These are phyloP conservation scores for Colletotrichum aenigma DNA, from an alignment of 2,329 filamentous ascomycete species.

Conservation along the genomic window DNA sequence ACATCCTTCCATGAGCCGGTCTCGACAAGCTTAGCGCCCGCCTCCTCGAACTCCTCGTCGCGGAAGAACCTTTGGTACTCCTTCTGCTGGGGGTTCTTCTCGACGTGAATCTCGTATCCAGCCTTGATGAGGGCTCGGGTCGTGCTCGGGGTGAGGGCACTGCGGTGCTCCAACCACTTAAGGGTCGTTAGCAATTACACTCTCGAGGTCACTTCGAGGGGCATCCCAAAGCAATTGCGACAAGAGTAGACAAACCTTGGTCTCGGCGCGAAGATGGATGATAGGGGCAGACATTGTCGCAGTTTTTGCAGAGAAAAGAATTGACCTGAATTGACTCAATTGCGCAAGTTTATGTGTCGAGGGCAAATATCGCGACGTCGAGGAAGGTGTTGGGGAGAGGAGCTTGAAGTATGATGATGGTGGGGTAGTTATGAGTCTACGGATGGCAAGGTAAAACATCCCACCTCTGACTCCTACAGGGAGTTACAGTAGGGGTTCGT, in stretches of 20 bases:
- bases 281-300: conserved; percentile 24
- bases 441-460: conserved; percentile 1
- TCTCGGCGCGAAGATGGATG: conserved; percentile 62
- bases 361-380: not conserved
- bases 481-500: not conserved
- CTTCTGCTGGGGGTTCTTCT: conserved; percentile 60
- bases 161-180: conserved; percentile 57
- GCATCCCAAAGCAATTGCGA: not conserved
- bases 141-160: conserved; percentile 38
- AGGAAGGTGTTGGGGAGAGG: not conserved
- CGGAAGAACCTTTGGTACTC: conserved; percentile 54
- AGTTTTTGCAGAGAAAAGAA: not conserved
- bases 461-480: conserved; percentile 9
- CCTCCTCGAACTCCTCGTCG: conserved; percentile 64
- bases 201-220: not conserved
- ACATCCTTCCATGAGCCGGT: conserved; percentile 72
- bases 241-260: conserved; percentile 38
- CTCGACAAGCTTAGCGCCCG: conserved; percentile 68
- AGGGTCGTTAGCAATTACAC: not conserved
- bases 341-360: not conserved
- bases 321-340: not conserved
- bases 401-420: not conserved
- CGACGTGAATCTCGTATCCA: conserved; percentile 71
- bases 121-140: conserved; percentile 69
- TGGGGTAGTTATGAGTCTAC: conserved; percentile 10